Evolutionary conservation across 2,329 filamentous ascomycete species (phyloP).

Genomic region (Paecilomyces variotii): DNA sequence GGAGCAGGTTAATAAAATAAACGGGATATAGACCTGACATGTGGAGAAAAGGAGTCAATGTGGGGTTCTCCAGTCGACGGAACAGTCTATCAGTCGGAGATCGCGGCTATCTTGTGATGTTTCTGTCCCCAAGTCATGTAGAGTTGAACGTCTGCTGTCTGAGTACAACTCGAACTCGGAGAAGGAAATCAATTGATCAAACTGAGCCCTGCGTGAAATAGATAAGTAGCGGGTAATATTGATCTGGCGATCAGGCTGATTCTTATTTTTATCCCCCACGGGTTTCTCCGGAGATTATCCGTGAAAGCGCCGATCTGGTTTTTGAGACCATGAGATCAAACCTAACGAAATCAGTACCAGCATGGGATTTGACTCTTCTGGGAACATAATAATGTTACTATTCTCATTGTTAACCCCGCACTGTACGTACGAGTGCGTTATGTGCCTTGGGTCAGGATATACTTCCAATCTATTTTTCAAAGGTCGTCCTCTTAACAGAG

Average conservation of each 20-base stretch:
- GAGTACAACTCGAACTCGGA: background rate
- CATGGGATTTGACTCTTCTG: too few species aligned
- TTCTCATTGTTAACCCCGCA: too few species aligned
- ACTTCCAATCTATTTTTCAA: background rate
- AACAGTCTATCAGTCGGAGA: background rate
- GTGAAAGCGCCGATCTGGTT: background rate
- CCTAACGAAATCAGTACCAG: too few species aligned
- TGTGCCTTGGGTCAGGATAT: too few species aligned
- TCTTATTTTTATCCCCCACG: background rate
- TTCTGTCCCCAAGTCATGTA: background rate
- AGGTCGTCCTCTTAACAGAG: background rate
- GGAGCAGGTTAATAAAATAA: background rate
- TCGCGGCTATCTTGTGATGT: background rate
- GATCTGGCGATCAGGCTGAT: background rate
- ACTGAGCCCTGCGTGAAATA: background rate
- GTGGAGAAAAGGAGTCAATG: background rate
- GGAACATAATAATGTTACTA: background rate
- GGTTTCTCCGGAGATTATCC: background rate
- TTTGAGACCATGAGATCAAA: background rate
- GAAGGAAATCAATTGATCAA: background rate
- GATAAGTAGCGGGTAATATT: background rate
- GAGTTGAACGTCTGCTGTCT: background rate
- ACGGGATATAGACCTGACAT: background rate
- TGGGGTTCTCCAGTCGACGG: background rate
- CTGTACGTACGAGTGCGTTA: too few species aligned